A percentile compares a stretch with the other conserved stretches of the same genome.
Conservation (phyloP, 2,329 filamentous ascomycete genomes). For the Mycosphaerella sp. region DNA sequence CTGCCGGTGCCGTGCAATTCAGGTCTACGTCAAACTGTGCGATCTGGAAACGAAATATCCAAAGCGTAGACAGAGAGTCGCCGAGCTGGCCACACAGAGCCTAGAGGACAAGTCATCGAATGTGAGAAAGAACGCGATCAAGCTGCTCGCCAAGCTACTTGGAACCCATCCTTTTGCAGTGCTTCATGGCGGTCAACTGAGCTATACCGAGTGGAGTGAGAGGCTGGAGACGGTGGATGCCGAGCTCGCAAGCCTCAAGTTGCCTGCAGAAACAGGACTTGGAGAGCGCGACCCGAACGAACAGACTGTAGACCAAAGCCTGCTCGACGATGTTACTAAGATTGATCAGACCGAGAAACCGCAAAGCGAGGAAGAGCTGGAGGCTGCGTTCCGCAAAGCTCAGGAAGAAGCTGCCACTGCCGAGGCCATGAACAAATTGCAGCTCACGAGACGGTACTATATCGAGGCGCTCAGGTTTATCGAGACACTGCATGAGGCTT, state of each 20-base stretch:
- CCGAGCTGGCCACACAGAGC: conserved; percentile 80
- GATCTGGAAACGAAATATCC: conserved; percentile 95
- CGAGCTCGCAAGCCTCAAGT: conserved; percentile 74
- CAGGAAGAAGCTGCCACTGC: conserved; percentile 82
- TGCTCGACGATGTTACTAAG: conserved; percentile 86
- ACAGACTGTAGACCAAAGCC: conserved; percentile 63
- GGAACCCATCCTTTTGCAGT: conserved; percentile 92
- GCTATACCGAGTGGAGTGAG: conserved; percentile 75
- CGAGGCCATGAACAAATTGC: conserved; percentile 79
- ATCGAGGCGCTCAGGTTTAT: conserved; percentile 92
- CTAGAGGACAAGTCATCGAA: conserved; percentile 98
- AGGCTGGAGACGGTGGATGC: conserved; percentile 75
- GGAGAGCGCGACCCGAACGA: conserved; percentile 59
- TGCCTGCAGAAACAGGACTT: conserved; percentile 71
- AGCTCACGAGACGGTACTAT: conserved; percentile 84
- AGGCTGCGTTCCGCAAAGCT: conserved; percentile 67
- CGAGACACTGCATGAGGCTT: conserved; percentile 78
- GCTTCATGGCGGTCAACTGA: conserved; percentile 81
- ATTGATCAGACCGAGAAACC: conserved; percentile 58
- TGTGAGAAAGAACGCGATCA: conserved; percentile 90
- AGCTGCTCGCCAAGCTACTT: conserved; percentile 78
- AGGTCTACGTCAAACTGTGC: conserved; percentile 87
- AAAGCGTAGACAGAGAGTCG: conserved; percentile 79
- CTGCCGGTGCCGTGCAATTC: conserved; percentile 82
- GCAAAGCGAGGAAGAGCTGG: conserved; percentile 74